phyloP scores from a whole-genome alignment of 129 eudicot genomes.

The Flaveria brownii region DNA sequence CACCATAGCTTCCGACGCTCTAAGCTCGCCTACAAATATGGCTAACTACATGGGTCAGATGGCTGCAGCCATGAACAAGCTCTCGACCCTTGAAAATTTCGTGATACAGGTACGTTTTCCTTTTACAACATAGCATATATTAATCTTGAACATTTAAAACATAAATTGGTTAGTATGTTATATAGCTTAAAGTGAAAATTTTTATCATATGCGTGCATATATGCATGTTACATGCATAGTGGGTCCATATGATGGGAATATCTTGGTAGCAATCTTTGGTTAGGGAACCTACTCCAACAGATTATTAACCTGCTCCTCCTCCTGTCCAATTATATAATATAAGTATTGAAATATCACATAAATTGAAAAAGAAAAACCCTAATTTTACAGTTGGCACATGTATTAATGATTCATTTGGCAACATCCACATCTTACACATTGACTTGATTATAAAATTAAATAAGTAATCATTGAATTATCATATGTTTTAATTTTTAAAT shows the following conservation, averaged over 20 bases:
- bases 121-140: not conserved
- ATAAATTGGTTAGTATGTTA: not conserved
- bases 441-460: slow-evolving; percentile 35
- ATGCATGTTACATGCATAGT: slow-evolving; percentile 8
- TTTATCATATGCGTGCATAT: not conserved
- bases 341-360: slow-evolving; percentile 16
- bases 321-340: slow-evolving; percentile 25
- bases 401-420: slow-evolving; percentile 32
- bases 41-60: slow-evolving; percentile 87
- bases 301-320: slow-evolving; percentile 44
- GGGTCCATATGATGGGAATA: slow-evolving; percentile 53
- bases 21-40: slow-evolving; percentile 76
- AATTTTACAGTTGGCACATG: slow-evolving; percentile 42
- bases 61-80: slow-evolving; percentile 87
- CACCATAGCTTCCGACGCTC: slow-evolving; percentile 72
- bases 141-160: not conserved
- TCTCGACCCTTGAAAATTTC: slow-evolving; percentile 76
- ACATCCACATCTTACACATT: slow-evolving; percentile 28
- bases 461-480: slow-evolving; percentile 22
- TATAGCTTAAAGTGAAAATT: slow-evolving; percentile 19
- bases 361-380: slow-evolving; percentile 26
- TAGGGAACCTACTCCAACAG: slow-evolving; percentile 73
- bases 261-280: slow-evolving; percentile 40
- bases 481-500: not conserved
- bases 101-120: slow-evolving; percentile 66